These are phyloP conservation scores for Diaporthe humulicola DNA, from an alignment of 2,329 filamentous ascomycete species.

Conservation along the genomic window DNA sequence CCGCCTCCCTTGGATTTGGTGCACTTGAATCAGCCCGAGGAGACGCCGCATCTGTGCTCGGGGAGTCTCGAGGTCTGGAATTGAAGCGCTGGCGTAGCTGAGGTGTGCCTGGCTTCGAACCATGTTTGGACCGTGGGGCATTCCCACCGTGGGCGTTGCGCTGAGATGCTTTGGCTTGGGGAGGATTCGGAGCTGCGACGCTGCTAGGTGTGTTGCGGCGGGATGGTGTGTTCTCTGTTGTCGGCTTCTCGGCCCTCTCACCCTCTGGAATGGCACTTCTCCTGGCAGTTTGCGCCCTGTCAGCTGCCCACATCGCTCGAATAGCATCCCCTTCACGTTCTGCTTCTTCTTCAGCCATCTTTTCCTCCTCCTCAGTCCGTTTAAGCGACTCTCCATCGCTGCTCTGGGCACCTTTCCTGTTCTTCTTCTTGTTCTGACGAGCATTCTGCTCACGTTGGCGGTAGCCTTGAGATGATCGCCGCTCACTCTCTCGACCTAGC, in stretches of 20 bases:
- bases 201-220: conserved; percentile 1
- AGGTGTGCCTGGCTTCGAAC: conserved; percentile 38
- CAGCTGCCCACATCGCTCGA: conserved; percentile 51
- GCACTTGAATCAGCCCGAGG: neutral
- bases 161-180: neutral
- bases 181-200: neutral
- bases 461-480: conserved; percentile 40
- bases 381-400: conserved; percentile 33
- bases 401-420: conserved; percentile 38
- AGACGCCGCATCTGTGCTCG: conserved; percentile 37
- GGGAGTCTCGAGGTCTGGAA: conserved; percentile 30
- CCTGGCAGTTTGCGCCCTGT: conserved; percentile 44
- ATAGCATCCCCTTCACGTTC: conserved; percentile 48
- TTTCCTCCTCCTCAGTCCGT: conserved; percentile 42
- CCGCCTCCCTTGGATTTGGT: conserved; percentile 8
- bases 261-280: conserved; percentile 46
- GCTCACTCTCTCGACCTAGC: conserved; percentile 36
- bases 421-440: conserved; percentile 38
- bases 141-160: conserved; percentile 4
- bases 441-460: conserved; percentile 36
- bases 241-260: conserved; percentile 35
- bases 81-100: conserved; percentile 34
- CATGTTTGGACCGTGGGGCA: conserved; percentile 21
- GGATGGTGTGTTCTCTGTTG: conserved; percentile 14
- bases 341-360: conserved; percentile 46